A percentile compares a stretch with the other conserved stretches of the same genome.
Conservation (phyloP, 352 stramenopile species). For the Phytophthora cactorum region DNA sequence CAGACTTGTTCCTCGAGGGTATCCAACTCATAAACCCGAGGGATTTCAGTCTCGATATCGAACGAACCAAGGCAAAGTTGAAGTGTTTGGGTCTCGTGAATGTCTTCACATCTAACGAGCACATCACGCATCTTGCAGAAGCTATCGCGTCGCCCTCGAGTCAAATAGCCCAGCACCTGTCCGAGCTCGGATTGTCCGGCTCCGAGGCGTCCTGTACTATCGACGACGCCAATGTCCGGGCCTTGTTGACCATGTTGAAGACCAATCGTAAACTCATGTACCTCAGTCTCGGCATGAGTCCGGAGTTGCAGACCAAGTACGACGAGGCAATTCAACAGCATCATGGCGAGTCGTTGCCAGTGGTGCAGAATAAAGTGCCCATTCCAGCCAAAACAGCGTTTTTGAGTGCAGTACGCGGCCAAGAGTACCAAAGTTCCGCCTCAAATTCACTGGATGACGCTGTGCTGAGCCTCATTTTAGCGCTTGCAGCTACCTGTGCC, state of each 20-base stretch:
- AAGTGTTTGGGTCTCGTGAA: conserved; percentile 30
- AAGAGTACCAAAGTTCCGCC: not conserved
- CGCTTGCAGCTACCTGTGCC: conserved; percentile 29
- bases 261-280: conserved; percentile 35
- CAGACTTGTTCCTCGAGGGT: conserved; percentile 33
- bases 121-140: conserved; percentile 20
- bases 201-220: conserved; percentile 32
- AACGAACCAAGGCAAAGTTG: conserved; percentile 12
- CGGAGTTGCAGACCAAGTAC: conserved; percentile 19
- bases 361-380: conserved; percentile 26
- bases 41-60: conserved; percentile 11
- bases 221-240: conserved; percentile 27
- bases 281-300: conserved; percentile 27
- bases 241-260: conserved; percentile 28
- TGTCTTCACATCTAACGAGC: conserved; percentile 20
- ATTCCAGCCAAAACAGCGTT: conserved; percentile 26
- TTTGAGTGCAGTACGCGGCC: conserved; percentile 19
- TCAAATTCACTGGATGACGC: conserved; percentile 23
- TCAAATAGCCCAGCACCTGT: conserved; percentile 20
- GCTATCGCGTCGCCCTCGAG: conserved; percentile 11
- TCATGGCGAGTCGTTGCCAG: conserved; percentile 27
- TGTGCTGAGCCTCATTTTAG: conserved; percentile 29
- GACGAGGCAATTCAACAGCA: conserved; percentile 18
- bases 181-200: conserved; percentile 31
- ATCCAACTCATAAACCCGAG: conserved; percentile 26